A percentile compares a stretch with the other conserved stretches of the same genome.
These are phyloP conservation scores for Capsicum pubescens DNA, from an alignment of 257 asterid genomes.

Conservation along the genomic window DNA sequence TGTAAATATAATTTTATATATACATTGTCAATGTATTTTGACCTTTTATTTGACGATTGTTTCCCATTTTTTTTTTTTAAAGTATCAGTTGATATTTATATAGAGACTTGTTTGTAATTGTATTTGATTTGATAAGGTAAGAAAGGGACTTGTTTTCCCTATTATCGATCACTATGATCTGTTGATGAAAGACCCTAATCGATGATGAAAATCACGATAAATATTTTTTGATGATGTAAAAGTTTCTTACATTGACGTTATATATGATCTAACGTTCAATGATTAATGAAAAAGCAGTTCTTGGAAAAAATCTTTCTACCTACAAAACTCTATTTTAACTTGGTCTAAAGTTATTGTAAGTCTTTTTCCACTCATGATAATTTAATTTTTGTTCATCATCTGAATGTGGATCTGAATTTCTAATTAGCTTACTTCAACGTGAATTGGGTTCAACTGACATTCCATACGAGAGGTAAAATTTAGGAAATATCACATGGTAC, in stretches of 20 bases:
- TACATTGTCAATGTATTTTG: not conserved
- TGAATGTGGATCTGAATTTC: no score
- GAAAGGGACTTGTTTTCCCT: not conserved
- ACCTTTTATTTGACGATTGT: not conserved
- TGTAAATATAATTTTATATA: constrained; percentile 6
- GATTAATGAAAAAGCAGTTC: not conserved
- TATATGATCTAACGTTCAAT: no score
- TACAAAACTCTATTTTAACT: no score
- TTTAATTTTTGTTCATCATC: no score
- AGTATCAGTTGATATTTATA: not conserved
- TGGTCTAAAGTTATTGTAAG: no score
- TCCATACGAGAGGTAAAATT: no score
- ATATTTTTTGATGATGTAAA: not conserved
- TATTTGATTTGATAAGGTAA: not conserved
- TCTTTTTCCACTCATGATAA: no score
- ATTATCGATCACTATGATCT: not conserved
- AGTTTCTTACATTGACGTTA: not conserved
- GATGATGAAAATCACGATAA: not conserved
- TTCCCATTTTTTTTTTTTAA: not conserved
- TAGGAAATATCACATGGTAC: no score
- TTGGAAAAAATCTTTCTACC: no score
- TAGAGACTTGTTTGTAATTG: not conserved
- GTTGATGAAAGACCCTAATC: not conserved
- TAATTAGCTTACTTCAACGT: no score
- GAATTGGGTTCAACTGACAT: no score